Evolutionary conservation across 148 eudicot species (phyloP), one percentile per base, ranked within the genome.

Genomic region (Camellia granthamiana): DNA sequence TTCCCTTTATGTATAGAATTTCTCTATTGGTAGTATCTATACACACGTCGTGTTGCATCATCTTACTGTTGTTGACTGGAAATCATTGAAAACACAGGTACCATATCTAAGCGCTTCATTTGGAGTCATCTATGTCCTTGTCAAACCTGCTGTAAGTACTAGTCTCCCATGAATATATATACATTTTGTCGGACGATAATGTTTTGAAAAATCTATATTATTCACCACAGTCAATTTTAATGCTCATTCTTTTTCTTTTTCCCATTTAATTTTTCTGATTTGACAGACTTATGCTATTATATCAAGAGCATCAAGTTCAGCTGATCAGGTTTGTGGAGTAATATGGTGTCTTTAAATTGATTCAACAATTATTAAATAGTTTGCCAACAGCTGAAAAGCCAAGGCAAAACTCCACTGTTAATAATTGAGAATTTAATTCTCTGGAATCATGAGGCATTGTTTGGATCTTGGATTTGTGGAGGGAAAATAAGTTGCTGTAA

Each of bases 31-130:
- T 23, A 56, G 14, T 4, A 59, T 75, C 14, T 19, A 46, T 12
- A 7, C 0, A 30, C 41, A 11, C 15, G 6, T 11, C 23, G n/a
- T 68, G 55, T 56, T 68, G 11, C 68, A 60, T 71, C 8, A 60
- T 21, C 64, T 79, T 51, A 14, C 44, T 43, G 54, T 56, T 16
- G 12, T 43, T 76, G 42, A 52, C 19, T 8, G 46, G 41, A 43
- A 77, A 51, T 66, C 66, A 30, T 51, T 81, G 44, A 65, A n/a
- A 46, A 41, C 38, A 72, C 90, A 95, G 98, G 98, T 95, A 58
- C 97, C 98, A 2, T 95, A 95, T 80, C 78, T 95, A 77, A 89
- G 95, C 85, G 97, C 98, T 84, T 90, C 96, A 19, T 95, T 95
- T 84, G 97, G 97, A 75, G 92, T 95, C 47, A 81, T 95, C 81